These are phyloP conservation scores for Metarhizium brunneum DNA, from an alignment of 2,329 filamentous ascomycete species.

Conservation along the genomic window DNA sequence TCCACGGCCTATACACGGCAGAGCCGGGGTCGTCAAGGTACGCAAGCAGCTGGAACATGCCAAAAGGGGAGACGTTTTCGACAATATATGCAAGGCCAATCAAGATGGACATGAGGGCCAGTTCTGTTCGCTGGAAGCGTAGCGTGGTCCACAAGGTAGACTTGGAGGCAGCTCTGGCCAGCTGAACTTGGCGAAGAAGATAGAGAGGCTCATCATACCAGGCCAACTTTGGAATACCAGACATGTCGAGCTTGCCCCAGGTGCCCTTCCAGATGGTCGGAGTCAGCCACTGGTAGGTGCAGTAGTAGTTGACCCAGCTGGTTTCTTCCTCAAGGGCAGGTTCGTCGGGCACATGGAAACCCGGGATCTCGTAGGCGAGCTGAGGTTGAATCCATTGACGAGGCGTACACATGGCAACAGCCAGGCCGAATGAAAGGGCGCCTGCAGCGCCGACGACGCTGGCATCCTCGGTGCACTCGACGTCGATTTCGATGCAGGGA, in stretches of 20 bases:
- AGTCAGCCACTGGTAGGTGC: constrained; percentile 42
- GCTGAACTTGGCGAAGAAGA: constrained; percentile 33
- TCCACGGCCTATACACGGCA: constrained; percentile 36
- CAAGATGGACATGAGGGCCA: constrained; percentile 36
- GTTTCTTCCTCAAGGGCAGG: constrained; percentile 43
- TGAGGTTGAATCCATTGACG: constrained; percentile 40
- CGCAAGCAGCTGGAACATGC: constrained; percentile 42
- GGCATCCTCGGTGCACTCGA: constrained; percentile 19
- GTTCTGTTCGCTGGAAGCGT: constrained; percentile 31
- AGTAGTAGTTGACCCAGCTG: constrained; percentile 43
- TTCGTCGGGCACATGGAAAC: constrained; percentile 25
- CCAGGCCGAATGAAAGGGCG: constrained; percentile 26
- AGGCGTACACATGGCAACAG: constrained; percentile 35
- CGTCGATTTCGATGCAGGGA: constrained; percentile 31
- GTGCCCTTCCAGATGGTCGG: constrained; percentile 38
- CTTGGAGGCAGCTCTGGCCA: constrained; percentile 31
- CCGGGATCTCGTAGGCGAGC: constrained; percentile 27
- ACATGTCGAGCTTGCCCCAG: constrained; percentile 33
- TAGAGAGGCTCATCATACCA: constrained; percentile 47
- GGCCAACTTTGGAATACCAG: constrained; percentile 37
- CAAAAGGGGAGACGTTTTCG: constrained; percentile 43
- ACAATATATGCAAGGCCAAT: constrained; percentile 26
- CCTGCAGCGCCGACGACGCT: constrained; percentile 25
- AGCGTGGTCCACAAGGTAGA: constrained; percentile 36
- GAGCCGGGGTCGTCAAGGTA: constrained; percentile 38